Evolutionary conservation across 164 flowering plant genomes (phyloP), one percentile per base, ranked within the genome.

Genomic region (Saururus chinensis): DNA sequence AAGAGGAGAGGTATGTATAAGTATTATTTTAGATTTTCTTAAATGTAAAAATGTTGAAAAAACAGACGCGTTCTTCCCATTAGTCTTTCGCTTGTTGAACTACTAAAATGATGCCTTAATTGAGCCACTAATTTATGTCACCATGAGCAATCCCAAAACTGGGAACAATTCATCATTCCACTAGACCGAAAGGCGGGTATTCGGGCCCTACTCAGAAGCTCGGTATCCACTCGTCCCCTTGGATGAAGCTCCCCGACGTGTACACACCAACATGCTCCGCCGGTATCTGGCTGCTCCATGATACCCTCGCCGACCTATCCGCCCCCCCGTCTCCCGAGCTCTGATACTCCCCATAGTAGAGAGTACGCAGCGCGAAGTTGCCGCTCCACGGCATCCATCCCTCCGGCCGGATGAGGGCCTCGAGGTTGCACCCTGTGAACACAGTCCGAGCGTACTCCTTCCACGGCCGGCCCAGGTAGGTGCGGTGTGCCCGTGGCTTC

Each of bases 251-350:
- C 68, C 73, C 65, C 12, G 80, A 79, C 0, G 95, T 82, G 66
- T 89, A 89, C 0, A 74, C 23, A 7, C 17, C 3, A 10, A 85
- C 75, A 68, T 83, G 86, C 52, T 80, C 68, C 4, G 69, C 65
- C 0, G 92, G 87, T 53, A 92, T 76, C 76, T 66, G 79, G 75
- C 78, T 85, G 62, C 95, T 88, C 98, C 98, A 92, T 0, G 60
- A 0, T n/a, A 91, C 96, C 55, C 96, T 69, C 35, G 60, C 64
- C 0, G 85, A 57, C 16, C 59, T 4, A 54, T 71, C 56, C 9
- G 87, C 14, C 49, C 17, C 76, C 1, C 96, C 93, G 0, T 75
- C 58, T 0, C 98, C 98, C 1, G 73, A 37, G 60, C 84, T 92
- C 16, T 42, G 65, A 51, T 70, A 80, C 76, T 83, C 88, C 0